Evolutionary conservation across 352 stramenopile genomes (phyloP).

Genomic region (Lagenidium sp.): DNA sequence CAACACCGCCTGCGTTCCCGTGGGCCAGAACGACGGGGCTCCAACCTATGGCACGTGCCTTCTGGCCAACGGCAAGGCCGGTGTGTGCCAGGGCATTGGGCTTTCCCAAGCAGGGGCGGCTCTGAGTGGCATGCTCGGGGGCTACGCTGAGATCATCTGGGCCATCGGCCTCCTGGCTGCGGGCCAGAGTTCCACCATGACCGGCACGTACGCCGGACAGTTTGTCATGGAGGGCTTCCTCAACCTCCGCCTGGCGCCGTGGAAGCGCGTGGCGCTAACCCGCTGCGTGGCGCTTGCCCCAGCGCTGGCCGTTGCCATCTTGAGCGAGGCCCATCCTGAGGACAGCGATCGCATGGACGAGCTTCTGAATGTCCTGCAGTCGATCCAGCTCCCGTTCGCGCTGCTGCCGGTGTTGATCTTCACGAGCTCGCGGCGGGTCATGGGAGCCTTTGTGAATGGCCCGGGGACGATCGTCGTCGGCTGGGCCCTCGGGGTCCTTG

Average conservation of each 20-base stretch:
- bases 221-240: slow-evolving; percentile 98
- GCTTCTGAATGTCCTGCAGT: slow-evolving; percentile 89
- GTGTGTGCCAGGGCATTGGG: slow-evolving; percentile 84
- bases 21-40: slow-evolving; percentile 27
- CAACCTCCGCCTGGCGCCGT: slow-evolving; percentile 82
- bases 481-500: slow-evolving; percentile 45
- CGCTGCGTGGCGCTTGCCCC: slow-evolving; percentile 89
- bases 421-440: slow-evolving; percentile 63
- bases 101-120: slow-evolving; percentile 77
- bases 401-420: slow-evolving; percentile 86
- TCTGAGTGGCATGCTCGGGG: slow-evolving; percentile 72
- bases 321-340: slow-evolving; percentile 71
- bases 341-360: slow-evolving; percentile 87
- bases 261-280: slow-evolving; percentile 78
- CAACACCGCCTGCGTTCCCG: slow-evolving; percentile 69
- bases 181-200: slow-evolving; percentile 94
- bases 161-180: slow-evolving; percentile 91
- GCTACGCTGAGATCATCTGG: slow-evolving; percentile 87
- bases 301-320: slow-evolving; percentile 78
- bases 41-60: slow-evolving; percentile 46
- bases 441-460: slow-evolving; percentile 74
- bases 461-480: slow-evolving; percentile 28
- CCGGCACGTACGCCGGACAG: slow-evolving; percentile 94
- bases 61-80: slow-evolving; percentile 42
- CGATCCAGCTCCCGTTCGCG: slow-evolving; percentile 89